These are phyloP conservation scores for Sphaerostilbella broomeana DNA, from an alignment of 2,329 filamentous ascomycete genomes.

Conservation along the genomic window DNA sequence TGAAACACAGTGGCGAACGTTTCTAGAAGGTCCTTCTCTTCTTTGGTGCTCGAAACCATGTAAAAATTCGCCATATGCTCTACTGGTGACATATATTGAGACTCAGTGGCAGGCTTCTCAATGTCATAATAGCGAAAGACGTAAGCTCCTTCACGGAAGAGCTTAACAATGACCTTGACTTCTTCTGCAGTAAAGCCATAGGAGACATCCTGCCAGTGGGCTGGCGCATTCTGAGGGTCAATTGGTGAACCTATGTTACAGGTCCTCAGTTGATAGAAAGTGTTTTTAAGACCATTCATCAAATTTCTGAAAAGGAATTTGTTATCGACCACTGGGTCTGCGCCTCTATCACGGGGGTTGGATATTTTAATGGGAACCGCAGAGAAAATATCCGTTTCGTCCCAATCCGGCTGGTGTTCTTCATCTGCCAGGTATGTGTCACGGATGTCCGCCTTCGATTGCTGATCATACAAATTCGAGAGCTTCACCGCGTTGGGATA, in stretches of 20 bases:
- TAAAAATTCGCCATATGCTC: slow-evolving; percentile 94
- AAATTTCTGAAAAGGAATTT: slow-evolving; percentile 97
- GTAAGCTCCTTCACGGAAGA: slow-evolving; percentile 92
- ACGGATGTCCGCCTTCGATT: slow-evolving; percentile 52
- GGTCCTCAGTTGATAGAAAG: slow-evolving; percentile 87
- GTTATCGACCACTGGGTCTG: slow-evolving; percentile 90
- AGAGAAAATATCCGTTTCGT: slow-evolving; percentile 95
- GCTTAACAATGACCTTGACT: slow-evolving; percentile 89
- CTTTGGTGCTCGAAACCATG: slow-evolving; percentile 87
- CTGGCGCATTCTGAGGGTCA: slow-evolving; percentile 70
- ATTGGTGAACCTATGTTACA: slow-evolving; percentile 73
- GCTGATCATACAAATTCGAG: slow-evolving; percentile 67
- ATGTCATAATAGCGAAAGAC: slow-evolving; percentile 97
- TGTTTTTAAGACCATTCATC: slow-evolving; percentile 91
- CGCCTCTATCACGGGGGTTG: slow-evolving; percentile 80
- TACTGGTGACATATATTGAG: slow-evolving; percentile 70
- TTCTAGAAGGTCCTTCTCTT: slow-evolving; percentile 95
- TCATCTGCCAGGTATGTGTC: slow-evolving; percentile 84
- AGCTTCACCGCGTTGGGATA: slow-evolving; percentile 93
- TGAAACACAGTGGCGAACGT: slow-evolving; percentile 98
- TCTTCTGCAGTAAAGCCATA: slow-evolving; percentile 97
- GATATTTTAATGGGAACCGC: slow-evolving; percentile 95
- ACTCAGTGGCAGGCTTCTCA: slow-evolving; percentile 68
- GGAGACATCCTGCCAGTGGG: slow-evolving; percentile 92
- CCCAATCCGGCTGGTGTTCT: slow-evolving; percentile 81